phyloP scores from a whole-genome alignment of 805 yeast genomes.

The Ogataea methylovora region DNA sequence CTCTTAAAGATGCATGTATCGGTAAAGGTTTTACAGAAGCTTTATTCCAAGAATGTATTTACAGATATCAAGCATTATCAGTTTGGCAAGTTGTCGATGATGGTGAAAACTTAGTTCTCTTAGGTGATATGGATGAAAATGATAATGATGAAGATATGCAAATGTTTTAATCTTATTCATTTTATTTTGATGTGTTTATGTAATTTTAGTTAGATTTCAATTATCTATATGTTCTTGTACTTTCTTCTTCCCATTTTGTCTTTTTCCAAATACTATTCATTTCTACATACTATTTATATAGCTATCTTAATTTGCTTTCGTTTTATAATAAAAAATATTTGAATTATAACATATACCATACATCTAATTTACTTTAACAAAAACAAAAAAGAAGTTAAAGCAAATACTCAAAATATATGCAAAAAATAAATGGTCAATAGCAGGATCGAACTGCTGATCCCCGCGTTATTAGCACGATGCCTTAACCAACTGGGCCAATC shows the following conservation, averaged over 20 bases:
- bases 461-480: constrained; percentile 39
- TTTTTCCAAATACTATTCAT: no score
- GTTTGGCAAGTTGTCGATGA: constrained; percentile 75
- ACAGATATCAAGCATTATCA: constrained; percentile 62
- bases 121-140: constrained; percentile 30
- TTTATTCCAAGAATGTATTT: constrained; percentile 68
- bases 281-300: no score
- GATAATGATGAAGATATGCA: constrained; percentile 20
- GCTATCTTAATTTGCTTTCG: no score
- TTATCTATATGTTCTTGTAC: no score
- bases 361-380: no score
- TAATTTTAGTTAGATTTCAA: no score
- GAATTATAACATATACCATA: no score
- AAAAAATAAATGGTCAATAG: constrained; percentile 56
- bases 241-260: no score
- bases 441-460: constrained; percentile 86
- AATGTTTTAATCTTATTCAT: background rate
- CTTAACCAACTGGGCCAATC: constrained; percentile 40
- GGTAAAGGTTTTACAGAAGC: constrained; percentile 80
- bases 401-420: no score
- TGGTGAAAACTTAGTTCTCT: constrained; percentile 54
- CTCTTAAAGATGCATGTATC: constrained; percentile 54
- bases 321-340: no score
- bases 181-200: no score
- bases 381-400: no score